A percentile compares a stretch with the other conserved stretches of the same genome.
phyloP scores from a whole-genome alignment of 2,329 filamentous ascomycete species.

The Hyphodiscus sp. region DNA sequence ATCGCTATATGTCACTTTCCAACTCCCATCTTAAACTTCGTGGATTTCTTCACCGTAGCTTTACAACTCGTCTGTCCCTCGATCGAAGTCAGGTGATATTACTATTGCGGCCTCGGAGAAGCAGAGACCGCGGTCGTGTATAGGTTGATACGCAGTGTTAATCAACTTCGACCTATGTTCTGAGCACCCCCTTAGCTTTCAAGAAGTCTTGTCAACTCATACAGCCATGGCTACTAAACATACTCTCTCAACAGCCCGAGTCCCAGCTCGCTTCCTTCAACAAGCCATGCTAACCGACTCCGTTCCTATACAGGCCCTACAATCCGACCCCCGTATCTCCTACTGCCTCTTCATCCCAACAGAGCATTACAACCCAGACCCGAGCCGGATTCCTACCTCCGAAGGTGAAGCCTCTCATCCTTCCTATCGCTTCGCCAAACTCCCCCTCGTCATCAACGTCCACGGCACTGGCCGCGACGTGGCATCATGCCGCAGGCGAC shows the following conservation, averaged over 20 bases:
- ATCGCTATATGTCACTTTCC: too few relatives aligned
- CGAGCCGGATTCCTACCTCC: not conserved
- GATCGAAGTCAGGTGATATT: too few relatives aligned
- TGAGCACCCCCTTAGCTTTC: not conserved
- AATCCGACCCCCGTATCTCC: constrained; percentile 25
- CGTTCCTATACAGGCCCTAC: constrained; percentile 19
- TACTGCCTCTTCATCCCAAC: constrained; percentile 27
- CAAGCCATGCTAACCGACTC: constrained; percentile 23
- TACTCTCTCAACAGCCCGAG: not conserved
- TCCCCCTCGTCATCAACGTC: constrained; percentile 27
- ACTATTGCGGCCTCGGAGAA: too few relatives aligned
- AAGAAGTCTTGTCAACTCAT: not conserved
- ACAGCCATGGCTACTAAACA: not conserved
- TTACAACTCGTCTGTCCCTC: too few relatives aligned
- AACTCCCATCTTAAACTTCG: too few relatives aligned
- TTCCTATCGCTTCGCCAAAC: constrained; percentile 2
- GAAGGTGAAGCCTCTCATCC: not conserved
- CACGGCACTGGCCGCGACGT: constrained; percentile 28
- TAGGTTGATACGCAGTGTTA: too few relatives aligned
- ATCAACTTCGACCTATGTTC: not conserved
- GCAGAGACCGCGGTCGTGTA: too few relatives aligned
- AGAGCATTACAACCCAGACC: constrained; percentile 18
- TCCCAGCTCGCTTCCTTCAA: constrained; percentile 24
- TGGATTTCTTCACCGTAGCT: too few relatives aligned
- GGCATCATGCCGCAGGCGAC: constrained; percentile 5